Conservation (phyloP, 2,329 filamentous ascomycete genomes). For the Ambrosiella xylebori region DNA sequence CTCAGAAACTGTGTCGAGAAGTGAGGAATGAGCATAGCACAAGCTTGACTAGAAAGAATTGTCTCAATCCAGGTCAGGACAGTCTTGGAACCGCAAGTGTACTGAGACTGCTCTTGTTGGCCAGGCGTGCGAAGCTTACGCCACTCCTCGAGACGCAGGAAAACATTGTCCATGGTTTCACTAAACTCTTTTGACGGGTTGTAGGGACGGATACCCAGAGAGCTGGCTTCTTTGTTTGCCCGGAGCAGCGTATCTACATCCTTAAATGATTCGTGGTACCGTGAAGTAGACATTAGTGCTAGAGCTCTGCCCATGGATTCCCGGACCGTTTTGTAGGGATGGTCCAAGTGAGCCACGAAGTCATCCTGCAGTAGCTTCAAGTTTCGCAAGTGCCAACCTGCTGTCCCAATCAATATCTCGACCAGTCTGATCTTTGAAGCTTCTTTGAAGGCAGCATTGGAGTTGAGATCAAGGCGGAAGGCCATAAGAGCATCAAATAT, state of each 20-base stretch:
- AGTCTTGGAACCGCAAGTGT: constrained; percentile 92
- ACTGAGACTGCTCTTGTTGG: constrained; percentile 82
- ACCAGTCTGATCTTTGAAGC: constrained; percentile 88
- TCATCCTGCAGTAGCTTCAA: constrained; percentile 77
- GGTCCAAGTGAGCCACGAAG: constrained; percentile 81
- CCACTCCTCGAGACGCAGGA: constrained; percentile 71
- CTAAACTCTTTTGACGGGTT: constrained; percentile 58
- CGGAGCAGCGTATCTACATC: constrained; percentile 60
- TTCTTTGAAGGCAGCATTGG: constrained; percentile 96
- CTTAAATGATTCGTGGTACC: constrained; percentile 86
- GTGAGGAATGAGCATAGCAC: constrained; percentile 76
- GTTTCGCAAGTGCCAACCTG: constrained; percentile 90
- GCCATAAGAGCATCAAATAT: constrained; percentile 65
- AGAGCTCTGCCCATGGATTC: constrained; percentile 87
- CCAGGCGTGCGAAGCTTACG: constrained; percentile 67
- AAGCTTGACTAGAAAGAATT: constrained; percentile 80
- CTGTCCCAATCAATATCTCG: constrained; percentile 71
- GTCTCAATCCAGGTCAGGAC: constrained; percentile 89
- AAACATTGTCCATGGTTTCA: constrained; percentile 55
- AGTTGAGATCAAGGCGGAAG: constrained; percentile 84
- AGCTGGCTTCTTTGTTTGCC: constrained; percentile 61
- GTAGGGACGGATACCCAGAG: constrained; percentile 74
- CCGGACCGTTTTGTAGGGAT: constrained; percentile 93
- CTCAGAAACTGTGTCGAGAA: constrained; percentile 82
- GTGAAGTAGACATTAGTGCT: constrained; percentile 71